Evolutionary conservation across 176 grass and related monocot genomes (phyloP).

Genomic region (Musa beccarii): DNA sequence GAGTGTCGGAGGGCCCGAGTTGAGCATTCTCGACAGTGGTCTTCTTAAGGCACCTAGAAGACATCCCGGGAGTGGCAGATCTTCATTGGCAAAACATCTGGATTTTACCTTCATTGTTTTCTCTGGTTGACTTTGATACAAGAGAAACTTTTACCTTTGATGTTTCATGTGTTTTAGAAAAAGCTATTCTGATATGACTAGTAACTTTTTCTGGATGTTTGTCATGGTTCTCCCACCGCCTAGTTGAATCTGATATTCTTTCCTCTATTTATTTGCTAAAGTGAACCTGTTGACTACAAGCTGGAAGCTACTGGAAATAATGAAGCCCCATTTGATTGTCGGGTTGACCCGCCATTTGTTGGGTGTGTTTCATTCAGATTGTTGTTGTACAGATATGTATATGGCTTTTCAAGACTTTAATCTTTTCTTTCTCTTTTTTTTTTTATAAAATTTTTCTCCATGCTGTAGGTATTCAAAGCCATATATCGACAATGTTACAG

Average conservation of each 20-base stretch:
- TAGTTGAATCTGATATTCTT: not conserved
- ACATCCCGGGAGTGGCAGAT: too few relatives aligned
- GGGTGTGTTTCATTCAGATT: conserved; percentile 43
- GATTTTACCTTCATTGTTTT: too few relatives aligned
- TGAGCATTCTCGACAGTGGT: too few relatives aligned
- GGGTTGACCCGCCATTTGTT: conserved; percentile 73
- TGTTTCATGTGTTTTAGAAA: not conserved
- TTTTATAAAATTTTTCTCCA: not conserved
- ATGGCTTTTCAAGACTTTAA: not conserved
- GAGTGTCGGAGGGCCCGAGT: too few relatives aligned
- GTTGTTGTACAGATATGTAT: conserved; percentile 1
- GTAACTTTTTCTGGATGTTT: conserved; percentile 7
- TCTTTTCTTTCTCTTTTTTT: not conserved
- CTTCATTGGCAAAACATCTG: too few relatives aligned
- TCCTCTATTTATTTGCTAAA: conserved; percentile 20
- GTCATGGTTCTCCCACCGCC: conserved; percentile 4
- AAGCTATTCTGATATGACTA: not conserved
- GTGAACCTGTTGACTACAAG: conserved; percentile 34
- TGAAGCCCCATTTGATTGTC: conserved; percentile 52
- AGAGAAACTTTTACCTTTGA: not conserved
- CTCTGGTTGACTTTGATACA: too few relatives aligned
- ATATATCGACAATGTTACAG: conserved; percentile 45
- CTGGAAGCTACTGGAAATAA: conserved; percentile 30
- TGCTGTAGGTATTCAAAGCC: conserved; percentile 52
- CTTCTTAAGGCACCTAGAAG: too few relatives aligned